Evolutionary conservation across 2,329 filamentous ascomycete genomes (phyloP).

Genomic region (Epichloe hybrida): DNA sequence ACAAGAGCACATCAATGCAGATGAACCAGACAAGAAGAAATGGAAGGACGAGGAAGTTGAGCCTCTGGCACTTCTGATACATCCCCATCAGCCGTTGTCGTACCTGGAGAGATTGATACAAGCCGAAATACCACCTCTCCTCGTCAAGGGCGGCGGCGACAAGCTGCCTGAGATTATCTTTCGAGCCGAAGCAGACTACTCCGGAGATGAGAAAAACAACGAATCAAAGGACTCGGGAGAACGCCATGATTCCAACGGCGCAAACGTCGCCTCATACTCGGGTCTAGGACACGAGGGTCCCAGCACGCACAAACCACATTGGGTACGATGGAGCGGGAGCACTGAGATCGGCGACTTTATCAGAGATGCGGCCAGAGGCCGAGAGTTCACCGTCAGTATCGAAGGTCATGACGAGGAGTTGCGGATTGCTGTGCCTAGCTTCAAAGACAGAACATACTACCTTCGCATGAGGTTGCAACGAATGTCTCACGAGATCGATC

Average conservation of each 20-base stretch:
- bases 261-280: slow-evolving; percentile 57
- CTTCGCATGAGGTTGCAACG: slow-evolving; percentile 64
- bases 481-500: slow-evolving; percentile 53
- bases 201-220: slow-evolving; percentile 22
- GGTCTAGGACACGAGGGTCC: slow-evolving; percentile 52
- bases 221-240: slow-evolving; percentile 8
- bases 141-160: slow-evolving; percentile 48
- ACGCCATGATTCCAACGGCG: slow-evolving; percentile 34
- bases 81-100: slow-evolving; percentile 81
- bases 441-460: slow-evolving; percentile 83
- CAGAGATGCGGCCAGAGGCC: slow-evolving; percentile 69
- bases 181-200: slow-evolving; percentile 59
- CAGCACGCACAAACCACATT: slow-evolving; percentile 32
- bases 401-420: slow-evolving; percentile 55
- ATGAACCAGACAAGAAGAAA: slow-evolving; percentile 21
- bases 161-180: slow-evolving; percentile 66
- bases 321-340: slow-evolving; percentile 77
- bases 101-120: slow-evolving; percentile 85
- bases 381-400: slow-evolving; percentile 75
- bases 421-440: slow-evolving; percentile 69
- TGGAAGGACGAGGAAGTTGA: slow-evolving; percentile 40
- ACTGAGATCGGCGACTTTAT: slow-evolving; percentile 94
- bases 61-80: slow-evolving; percentile 70
- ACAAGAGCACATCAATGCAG: slow-evolving; percentile 27
- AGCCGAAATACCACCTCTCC: slow-evolving; percentile 63